phyloP scores from a whole-genome alignment of 495 filamentous ascomycete species.

The Tuber umbilicatum region DNA sequence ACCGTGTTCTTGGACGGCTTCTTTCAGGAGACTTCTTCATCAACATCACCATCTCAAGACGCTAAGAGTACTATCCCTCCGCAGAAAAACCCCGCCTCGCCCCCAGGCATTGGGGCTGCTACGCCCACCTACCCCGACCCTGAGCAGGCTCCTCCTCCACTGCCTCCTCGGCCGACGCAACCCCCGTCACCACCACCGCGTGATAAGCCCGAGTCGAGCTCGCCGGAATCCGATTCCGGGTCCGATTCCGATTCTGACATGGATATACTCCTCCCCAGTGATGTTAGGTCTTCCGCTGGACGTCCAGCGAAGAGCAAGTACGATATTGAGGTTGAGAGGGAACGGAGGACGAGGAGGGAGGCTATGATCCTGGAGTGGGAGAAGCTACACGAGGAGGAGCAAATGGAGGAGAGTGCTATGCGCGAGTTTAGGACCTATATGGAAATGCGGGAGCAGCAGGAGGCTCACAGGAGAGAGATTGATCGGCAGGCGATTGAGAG shows the following conservation, averaged over 20 bases:
- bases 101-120: neutral
- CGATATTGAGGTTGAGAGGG: conserved; percentile 3
- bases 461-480: neutral
- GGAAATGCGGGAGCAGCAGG: neutral
- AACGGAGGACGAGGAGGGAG: conserved; percentile 4
- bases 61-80: neutral
- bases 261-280: conserved; percentile 19
- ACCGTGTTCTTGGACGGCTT: neutral
- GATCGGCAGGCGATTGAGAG: neutral
- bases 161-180: neutral
- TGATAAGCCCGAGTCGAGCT: neutral
- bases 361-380: conserved; percentile 12
- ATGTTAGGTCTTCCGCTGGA: conserved; percentile 18
- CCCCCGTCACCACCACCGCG: neutral
- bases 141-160: neutral
- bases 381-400: neutral
- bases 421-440: neutral
- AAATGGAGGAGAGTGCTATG: neutral
- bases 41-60: neutral
- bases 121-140: neutral
- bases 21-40: neutral
- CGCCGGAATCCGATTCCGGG: neutral
- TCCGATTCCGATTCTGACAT: conserved; percentile 17
- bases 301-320: conserved; percentile 9
- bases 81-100: neutral